Conservation (phyloP, 2,329 filamentous ascomycete species). For the Escovopsis sp. region DNA sequence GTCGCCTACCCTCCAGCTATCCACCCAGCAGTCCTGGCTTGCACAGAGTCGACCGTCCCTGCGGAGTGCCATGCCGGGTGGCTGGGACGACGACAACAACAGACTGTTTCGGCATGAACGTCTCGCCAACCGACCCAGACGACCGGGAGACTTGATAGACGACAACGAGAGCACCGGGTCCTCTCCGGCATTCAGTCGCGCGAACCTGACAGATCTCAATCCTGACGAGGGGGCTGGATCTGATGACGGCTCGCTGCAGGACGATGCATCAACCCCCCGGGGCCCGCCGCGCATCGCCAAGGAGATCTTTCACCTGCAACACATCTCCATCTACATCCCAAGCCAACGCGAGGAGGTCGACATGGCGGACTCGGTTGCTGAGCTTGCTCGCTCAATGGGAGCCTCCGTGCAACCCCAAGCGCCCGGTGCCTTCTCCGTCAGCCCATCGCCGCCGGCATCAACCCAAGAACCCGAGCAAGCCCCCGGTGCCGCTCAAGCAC, state of each 20-base stretch:
- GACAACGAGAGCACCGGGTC: constrained; percentile 13
- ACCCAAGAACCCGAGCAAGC: neutral
- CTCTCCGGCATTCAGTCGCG: constrained; percentile 15
- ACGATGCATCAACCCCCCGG: constrained; percentile 34
- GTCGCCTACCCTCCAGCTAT: too few species aligned
- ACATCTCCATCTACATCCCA: constrained; percentile 40
- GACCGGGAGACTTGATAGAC: constrained; percentile 2
- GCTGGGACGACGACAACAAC: constrained; percentile 27
- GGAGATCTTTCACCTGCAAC: constrained; percentile 35
- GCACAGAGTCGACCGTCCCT: too few species aligned
- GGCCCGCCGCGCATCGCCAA: constrained; percentile 40
- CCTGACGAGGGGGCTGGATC: neutral
- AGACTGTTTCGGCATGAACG: too few species aligned
- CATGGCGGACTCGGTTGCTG: constrained; percentile 13
- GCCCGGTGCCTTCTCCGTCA: constrained; percentile 47
- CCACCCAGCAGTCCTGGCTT: too few species aligned
- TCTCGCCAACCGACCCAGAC: constrained; percentile 1
- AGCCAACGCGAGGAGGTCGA: constrained; percentile 27
- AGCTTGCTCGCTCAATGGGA: constrained; percentile 18
- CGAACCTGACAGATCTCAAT: constrained; percentile 6
- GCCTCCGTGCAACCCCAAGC: constrained; percentile 34
- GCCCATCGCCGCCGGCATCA: constrained; percentile 11
- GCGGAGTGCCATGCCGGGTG: constrained; percentile 31
- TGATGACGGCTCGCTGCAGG: constrained; percentile 12
- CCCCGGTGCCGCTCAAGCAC: constrained; percentile 1